These are phyloP conservation scores for Microdochium trichocladiopsis DNA, from an alignment of 2,329 filamentous ascomycete species.

Conservation along the genomic window DNA sequence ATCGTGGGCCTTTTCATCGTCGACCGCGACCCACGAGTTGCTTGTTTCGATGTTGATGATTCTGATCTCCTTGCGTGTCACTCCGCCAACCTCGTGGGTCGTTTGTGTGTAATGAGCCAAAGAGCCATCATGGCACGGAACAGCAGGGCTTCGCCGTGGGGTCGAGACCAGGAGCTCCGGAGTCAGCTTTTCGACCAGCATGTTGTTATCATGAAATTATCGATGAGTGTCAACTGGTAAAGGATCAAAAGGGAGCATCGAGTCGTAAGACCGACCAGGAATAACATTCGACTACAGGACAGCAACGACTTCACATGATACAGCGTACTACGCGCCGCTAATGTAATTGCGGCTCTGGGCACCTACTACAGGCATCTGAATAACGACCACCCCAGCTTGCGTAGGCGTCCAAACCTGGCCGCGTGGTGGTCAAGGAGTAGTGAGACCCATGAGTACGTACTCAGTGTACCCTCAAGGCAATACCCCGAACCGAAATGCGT, in stretches of 20 bases:
- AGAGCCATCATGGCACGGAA: slow-evolving; percentile 31
- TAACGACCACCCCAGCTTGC: too few species aligned
- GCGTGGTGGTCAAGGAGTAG: slow-evolving; percentile 23
- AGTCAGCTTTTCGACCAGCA: slow-evolving; percentile 18
- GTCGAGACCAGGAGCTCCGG: slow-evolving; percentile 22
- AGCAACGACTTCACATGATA: too few species aligned
- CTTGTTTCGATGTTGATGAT: slow-evolving; percentile 24
- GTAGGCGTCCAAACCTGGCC: slow-evolving; percentile 17
- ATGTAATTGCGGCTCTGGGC: neutral
- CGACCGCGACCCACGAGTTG: slow-evolving; percentile 14
- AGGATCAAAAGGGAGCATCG: too few species aligned
- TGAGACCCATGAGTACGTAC: too few species aligned
- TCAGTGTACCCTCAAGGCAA: too few species aligned
- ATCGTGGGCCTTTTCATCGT: slow-evolving; percentile 20
- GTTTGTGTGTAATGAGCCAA: slow-evolving; percentile 32
- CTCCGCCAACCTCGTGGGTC: slow-evolving; percentile 21
- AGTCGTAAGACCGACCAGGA: neutral
- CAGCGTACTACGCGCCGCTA: too few species aligned
- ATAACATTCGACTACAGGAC: neutral
- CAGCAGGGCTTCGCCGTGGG: slow-evolving; percentile 22
- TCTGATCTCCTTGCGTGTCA: slow-evolving; percentile 21
- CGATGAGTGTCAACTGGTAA: neutral
- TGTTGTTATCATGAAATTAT: slow-evolving; percentile 3
- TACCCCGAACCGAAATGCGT: too few species aligned
- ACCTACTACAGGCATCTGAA: neutral